Conservation (phyloP, 495 filamentous ascomycete genomes). For the Penicillium ochrochloron region DNA sequence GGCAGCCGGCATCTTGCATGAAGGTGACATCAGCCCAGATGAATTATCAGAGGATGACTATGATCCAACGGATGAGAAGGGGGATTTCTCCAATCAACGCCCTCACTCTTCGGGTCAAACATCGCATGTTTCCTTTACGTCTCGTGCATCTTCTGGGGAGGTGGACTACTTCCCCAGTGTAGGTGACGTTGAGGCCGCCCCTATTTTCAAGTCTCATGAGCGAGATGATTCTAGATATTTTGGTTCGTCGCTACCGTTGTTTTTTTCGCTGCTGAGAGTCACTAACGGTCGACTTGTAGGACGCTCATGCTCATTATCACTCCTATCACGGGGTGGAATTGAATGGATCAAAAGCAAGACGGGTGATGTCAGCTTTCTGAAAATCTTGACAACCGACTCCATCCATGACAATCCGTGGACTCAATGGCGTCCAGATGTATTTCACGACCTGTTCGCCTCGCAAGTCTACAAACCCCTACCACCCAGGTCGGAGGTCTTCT, state of each 20-base stretch:
- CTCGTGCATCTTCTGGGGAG: conserved; percentile 25
- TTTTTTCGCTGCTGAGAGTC: not conserved
- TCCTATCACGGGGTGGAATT: conserved; percentile 92
- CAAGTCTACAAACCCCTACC: conserved; percentile 80
- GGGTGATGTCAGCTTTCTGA: conserved; percentile 84
- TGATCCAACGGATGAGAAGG: conserved; percentile 62
- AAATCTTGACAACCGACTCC: conserved; percentile 74
- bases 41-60: conserved; percentile 55
- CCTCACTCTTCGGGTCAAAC: conserved; percentile 8
- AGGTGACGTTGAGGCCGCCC: conserved; percentile 54
- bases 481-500: conserved; percentile 75
- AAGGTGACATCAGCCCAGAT: conserved; percentile 72
- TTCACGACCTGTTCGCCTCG: conserved; percentile 83
- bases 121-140: conserved; percentile 19
- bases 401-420: conserved; percentile 82
- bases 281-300: conserved; percentile 55
- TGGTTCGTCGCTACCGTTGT: conserved; percentile 55
- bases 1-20: conserved; percentile 79
- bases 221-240: conserved; percentile 90
- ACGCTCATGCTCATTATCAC: conserved; percentile 90
- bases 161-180: conserved; percentile 39
- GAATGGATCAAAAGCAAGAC: conserved; percentile 98
- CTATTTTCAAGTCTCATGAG: conserved; percentile 64
- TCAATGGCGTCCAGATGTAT: conserved; percentile 91
- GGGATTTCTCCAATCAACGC: conserved; percentile 53